These are phyloP conservation scores for Penicillium vulpinum DNA, from an alignment of 2,329 filamentous ascomycete genomes.

Conservation along the genomic window DNA sequence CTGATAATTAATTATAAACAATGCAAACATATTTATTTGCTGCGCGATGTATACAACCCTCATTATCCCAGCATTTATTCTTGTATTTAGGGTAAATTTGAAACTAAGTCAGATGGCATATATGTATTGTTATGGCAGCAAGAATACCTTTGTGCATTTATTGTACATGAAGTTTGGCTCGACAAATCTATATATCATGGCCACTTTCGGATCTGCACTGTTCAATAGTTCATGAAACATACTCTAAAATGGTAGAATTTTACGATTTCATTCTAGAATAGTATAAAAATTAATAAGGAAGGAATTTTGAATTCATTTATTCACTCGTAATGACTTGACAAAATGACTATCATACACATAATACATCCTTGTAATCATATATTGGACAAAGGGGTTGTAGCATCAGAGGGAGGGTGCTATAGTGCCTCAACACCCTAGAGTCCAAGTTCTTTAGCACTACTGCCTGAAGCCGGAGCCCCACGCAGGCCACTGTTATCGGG, in stretches of 20 bases:
- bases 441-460: slow-evolving; percentile 56
- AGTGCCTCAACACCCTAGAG: slow-evolving; percentile 62
- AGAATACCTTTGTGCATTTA: not conserved
- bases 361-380: slow-evolving; percentile 3
- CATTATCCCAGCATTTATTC: not conserved
- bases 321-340: slow-evolving; percentile 18
- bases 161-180: not conserved
- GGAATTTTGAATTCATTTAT: slow-evolving; percentile 9
- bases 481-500: slow-evolving; percentile 54
- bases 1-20: not conserved
- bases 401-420: slow-evolving; percentile 60
- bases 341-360: slow-evolving; percentile 21
- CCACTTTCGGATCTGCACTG: not conserved
- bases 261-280: not conserved
- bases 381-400: slow-evolving; percentile 51
- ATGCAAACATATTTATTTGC: slow-evolving; percentile 8
- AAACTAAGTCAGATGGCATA: not conserved
- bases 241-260: not conserved
- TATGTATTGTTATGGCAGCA: not conserved
- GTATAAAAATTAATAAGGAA: not conserved
- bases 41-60: not conserved
- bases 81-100: not conserved
- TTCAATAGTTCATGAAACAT: not conserved
- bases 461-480: slow-evolving; percentile 60
- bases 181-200: no score